Evolutionary conservation across 352 stramenopile genomes (phyloP), one percentile per base, ranked within the genome.

Genomic region (Phytophthora parvispora): DNA sequence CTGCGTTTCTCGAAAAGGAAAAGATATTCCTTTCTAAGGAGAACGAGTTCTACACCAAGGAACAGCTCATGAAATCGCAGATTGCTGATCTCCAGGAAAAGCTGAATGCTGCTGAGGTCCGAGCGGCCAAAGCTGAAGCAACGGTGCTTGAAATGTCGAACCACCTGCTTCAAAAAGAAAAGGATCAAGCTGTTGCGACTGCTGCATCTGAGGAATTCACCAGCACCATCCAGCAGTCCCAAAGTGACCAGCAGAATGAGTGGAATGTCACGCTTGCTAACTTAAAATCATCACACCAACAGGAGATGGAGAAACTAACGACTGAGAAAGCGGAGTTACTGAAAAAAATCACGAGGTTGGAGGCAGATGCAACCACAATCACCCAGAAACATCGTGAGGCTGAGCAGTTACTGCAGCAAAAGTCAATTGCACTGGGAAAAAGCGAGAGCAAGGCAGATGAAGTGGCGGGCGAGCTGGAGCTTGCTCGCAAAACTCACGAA

Each of bases 1-100:
- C 64, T 1, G 52, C 61, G 3, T 51, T 85, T 24, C 36, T 86
- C 16, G 64, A 74, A 13, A 78, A 59, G 16, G 83, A 93, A 50
- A 74, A 78, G 28, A 31, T 6, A 0, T 73, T 84, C 7, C 61
- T 88, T 12, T 38, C 45, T 10, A 68, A 69, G 31, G 80, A 90
- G 34, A 84, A 80, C 18, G 60, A 68, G 10, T 71, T 72, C 9
- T 75, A 84, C 20, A 27, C 60, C 4, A 75, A 63, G 15, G 72
- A 91, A 48, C 79, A 76, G 6, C 50, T 69, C 2, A 8, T 80
- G 1, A 69, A 77, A 27, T 55, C 59, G 6, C 58, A 76, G 15
- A 70, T 88, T 45, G 27, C 28, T 0, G 51, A 72, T 40, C 58
- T 89, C 0, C 63, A 86, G 51, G 58, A 76, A 34, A 62, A 76